Evolutionary conservation across 352 stramenopile genomes (phyloP).

Genomic region (Globisporangium splendens): DNA sequence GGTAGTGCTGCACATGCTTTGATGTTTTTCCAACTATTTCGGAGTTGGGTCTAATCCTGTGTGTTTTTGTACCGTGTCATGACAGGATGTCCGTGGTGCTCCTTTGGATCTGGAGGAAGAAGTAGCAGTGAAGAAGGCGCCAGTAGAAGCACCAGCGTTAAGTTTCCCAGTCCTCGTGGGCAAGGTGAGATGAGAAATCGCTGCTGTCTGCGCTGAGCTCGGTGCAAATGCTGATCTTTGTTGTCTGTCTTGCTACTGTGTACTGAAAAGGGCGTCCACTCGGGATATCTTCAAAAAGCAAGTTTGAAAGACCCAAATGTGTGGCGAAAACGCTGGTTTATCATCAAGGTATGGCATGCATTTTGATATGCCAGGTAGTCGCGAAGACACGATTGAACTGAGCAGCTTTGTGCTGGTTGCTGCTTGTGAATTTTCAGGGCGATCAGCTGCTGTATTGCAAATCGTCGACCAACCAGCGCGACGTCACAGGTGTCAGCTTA

Average conservation of each 20-base stretch:
- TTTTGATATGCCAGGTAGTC: no score
- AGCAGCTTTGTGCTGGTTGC: not conserved
- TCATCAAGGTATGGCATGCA: slow-evolving; percentile 49
- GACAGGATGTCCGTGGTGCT: slow-evolving; percentile 63
- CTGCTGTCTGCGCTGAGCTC: not conserved
- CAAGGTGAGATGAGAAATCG: slow-evolving; percentile 31
- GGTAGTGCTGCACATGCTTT: slow-evolving; percentile 17
- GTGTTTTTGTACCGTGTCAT: not conserved
- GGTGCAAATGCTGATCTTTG: not conserved
- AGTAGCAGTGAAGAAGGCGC: slow-evolving; percentile 26
- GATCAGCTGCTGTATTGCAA: slow-evolving; percentile 87
- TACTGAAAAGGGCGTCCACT: slow-evolving; percentile 53
- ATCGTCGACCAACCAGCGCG: slow-evolving; percentile 73
- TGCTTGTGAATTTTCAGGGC: slow-evolving; percentile 22
- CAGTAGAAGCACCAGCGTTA: slow-evolving; percentile 40
- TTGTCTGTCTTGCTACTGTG: no score
- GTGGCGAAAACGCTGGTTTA: slow-evolving; percentile 85
- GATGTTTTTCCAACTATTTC: not conserved
- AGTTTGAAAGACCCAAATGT: slow-evolving; percentile 75
- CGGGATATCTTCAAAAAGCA: slow-evolving; percentile 77
- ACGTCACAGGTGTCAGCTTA: slow-evolving; percentile 79
- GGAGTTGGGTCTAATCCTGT: not conserved
- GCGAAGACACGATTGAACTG: not conserved
- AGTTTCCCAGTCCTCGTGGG: slow-evolving; percentile 69
- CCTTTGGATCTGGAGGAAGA: slow-evolving; percentile 70